A percentile compares a stretch with the other conserved stretches of the same genome.
phyloP scores from a whole-genome alignment of 192 early-diverging fungal species.

The Diversispora epigaea region DNA sequence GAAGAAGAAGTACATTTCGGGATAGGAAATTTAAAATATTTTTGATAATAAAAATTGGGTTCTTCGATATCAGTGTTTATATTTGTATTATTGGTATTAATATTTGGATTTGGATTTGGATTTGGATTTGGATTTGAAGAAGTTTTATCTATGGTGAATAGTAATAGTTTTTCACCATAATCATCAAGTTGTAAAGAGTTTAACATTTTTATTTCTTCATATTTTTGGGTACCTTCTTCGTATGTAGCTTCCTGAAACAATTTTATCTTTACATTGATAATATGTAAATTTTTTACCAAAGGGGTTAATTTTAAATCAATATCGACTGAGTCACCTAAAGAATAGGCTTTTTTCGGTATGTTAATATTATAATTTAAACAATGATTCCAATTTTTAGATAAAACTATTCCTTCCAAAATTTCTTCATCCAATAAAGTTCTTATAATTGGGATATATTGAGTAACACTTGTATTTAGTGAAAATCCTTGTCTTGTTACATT shows the following conservation, averaged over 20 bases:
- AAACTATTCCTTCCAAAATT: conserved; percentile 1
- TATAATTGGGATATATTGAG: not conserved
- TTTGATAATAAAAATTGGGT: not conserved
- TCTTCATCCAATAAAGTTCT: conserved; percentile 3
- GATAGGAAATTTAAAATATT: not conserved
- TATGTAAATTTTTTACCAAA: not conserved
- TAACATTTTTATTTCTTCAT: not conserved
- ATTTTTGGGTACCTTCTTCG: not conserved
- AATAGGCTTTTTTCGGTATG: conserved; percentile 11
- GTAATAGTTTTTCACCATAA: not conserved
- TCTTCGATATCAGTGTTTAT: not conserved
- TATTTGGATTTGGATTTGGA: not conserved
- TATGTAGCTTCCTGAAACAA: not conserved
- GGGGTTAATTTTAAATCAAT: conserved; percentile 5
- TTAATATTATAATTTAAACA: conserved; percentile 1
- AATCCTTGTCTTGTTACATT: not conserved
- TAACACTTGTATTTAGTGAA: not conserved
- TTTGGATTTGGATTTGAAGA: not conserved
- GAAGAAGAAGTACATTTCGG: not conserved
- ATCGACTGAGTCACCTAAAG: not conserved
- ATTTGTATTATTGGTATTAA: not conserved
- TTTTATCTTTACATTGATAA: not conserved
- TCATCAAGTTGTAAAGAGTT: not conserved
- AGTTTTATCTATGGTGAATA: not conserved
- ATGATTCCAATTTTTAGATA: not conserved